Evolutionary conservation across 148 eudicot species (phyloP), one percentile per base, ranked within the genome.

Genomic region (Amaranthus cruentus): DNA sequence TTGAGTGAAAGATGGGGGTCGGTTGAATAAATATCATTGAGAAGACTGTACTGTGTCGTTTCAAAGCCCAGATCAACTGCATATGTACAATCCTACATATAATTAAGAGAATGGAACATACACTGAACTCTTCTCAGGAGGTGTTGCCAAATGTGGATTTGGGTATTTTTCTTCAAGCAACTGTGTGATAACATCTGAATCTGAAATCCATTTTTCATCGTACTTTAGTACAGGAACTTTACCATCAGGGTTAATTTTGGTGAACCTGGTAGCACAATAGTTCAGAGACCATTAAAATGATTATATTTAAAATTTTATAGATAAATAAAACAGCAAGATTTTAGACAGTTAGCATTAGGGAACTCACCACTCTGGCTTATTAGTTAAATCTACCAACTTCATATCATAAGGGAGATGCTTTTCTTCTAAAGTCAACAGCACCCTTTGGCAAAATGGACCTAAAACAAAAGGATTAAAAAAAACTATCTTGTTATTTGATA

Each of bases 401-500:
- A 85, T 66, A 75, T 88, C 96, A 81, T 90, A 92, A 9, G 98
- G 86, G 9, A 92, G 90, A 71, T 88, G 88, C 77, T 92, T 92
- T 74, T 92, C 98, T 84, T 92, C 98, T 73, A 92, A 79, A 9
- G 98, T 92, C 69, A 92, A 83, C 85, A 92, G 71, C 62, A 92
- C 93, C 74, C 93, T 87, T 64, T 92, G 98, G 9, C 91, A 81
- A 80, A 92, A 92, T 18, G 98, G 98, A 74, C 98, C 98, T 92
- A 78, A 75, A 78, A 75, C 6, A 3, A 28, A 15, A 51, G 70
- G 47, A 43, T 51, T 48, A 43, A 49, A 28, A 54, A 54, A 47
- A 63, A 70, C 53, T 62, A 62, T 7, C 38, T 28, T 28, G 38
- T 28, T 28, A 28, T 2, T 28, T 28, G 38, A 28, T 28, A 28